A percentile compares a stretch with the other conserved stretches of the same genome.
phyloP scores from a whole-genome alignment of 225 moss, liverwort and hornwort species.

The Physcomitrellopsis africana region DNA sequence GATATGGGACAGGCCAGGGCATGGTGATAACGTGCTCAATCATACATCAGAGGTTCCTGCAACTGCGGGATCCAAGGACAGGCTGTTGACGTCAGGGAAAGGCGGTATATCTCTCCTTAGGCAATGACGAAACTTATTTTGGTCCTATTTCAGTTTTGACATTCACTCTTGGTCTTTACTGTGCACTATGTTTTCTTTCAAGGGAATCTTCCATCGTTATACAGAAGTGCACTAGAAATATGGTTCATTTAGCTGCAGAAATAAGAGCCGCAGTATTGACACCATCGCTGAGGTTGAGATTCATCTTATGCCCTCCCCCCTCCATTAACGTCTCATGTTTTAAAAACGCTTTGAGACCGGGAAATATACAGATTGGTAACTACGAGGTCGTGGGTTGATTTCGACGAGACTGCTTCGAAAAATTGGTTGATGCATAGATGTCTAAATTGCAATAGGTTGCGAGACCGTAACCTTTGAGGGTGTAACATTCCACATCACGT shows the following conservation, averaged over 20 bases:
- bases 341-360: slow-evolving; percentile 19
- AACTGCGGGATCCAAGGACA: slow-evolving; percentile 73
- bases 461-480: background rate
- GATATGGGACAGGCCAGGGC: slow-evolving; percentile 94
- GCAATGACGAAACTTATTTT: slow-evolving; percentile 66
- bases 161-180: slow-evolving; percentile 26
- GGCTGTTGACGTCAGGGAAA: slow-evolving; percentile 63
- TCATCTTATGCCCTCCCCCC: slow-evolving; percentile 29
- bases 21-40: slow-evolving; percentile 62
- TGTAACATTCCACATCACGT: too few species aligned
- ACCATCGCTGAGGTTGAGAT: slow-evolving; percentile 43
- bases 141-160: slow-evolving; percentile 11
- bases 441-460: slow-evolving; percentile 8
- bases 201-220: slow-evolving; percentile 32
- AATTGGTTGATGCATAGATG: slow-evolving; percentile 15
- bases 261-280: slow-evolving; percentile 28
- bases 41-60: slow-evolving; percentile 58
- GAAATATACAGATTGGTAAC: slow-evolving; percentile 20
- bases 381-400: slow-evolving; percentile 24
- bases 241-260: slow-evolving; percentile 33
- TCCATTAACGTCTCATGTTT: slow-evolving; percentile 33
- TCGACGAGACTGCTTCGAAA: slow-evolving; percentile 17
- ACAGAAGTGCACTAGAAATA: slow-evolving; percentile 36
- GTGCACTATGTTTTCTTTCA: slow-evolving; percentile 45
- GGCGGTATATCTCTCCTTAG: slow-evolving; percentile 83